These are phyloP conservation scores for Thuidium tamariscinum DNA, from an alignment of 225 moss, liverwort and hornwort species.

Conservation along the genomic window DNA sequence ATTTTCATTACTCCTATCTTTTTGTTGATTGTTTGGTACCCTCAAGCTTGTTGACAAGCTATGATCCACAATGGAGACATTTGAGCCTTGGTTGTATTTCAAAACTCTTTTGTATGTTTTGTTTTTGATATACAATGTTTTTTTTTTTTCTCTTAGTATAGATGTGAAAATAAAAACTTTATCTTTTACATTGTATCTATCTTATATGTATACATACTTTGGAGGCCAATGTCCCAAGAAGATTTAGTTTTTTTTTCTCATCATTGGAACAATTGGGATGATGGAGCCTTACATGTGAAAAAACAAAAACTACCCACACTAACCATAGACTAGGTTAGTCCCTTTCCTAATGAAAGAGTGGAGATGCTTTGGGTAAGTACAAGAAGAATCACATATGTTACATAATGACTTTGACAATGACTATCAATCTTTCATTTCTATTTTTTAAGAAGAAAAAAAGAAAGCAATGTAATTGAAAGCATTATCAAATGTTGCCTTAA, in stretches of 20 bases:
- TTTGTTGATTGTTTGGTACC: no score
- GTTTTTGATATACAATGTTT: not conserved
- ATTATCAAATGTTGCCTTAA: not conserved
- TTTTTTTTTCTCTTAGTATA: not conserved
- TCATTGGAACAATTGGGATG: accelerated
- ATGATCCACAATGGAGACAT: not conserved
- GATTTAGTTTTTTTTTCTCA: not conserved
- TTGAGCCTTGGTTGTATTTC: not conserved
- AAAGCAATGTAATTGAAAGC: not conserved
- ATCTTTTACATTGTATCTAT: no score
- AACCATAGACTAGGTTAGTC: accelerated
- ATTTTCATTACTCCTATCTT: no score
- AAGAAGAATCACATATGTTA: not conserved
- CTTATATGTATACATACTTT: no score
- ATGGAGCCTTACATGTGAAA: accelerated
- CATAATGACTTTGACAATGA: accelerated
- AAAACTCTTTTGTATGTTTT: not conserved
- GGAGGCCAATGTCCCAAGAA: no score
- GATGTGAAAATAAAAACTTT: no score
- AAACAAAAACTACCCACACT: accelerated
- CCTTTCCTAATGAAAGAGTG: not conserved
- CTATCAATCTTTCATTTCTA: not conserved
- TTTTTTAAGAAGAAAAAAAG: not conserved
- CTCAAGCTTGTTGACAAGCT: no score
- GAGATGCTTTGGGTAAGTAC: not conserved